Conservation (phyloP, 2,329 filamentous ascomycete genomes). For the Fusarium clavum region DNA sequence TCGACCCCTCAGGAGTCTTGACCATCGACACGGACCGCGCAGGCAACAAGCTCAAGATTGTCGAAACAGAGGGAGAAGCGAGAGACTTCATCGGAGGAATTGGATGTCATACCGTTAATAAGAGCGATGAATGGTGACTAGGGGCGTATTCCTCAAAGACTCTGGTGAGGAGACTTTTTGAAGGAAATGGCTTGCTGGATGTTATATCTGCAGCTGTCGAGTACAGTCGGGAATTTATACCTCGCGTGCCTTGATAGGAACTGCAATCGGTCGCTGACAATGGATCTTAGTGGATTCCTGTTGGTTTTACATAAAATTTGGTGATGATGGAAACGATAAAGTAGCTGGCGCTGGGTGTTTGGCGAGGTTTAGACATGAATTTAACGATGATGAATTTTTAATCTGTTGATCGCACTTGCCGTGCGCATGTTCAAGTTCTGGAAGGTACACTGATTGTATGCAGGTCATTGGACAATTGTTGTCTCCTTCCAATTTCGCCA, state of each 20-base stretch:
- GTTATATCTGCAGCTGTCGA: slow-evolving; percentile 2
- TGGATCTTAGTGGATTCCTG: not conserved
- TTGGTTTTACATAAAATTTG: not conserved
- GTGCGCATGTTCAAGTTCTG: not conserved
- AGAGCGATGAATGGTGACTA: slow-evolving; percentile 41
- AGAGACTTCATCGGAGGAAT: slow-evolving; percentile 47
- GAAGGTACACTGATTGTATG: not conserved
- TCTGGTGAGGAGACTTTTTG: slow-evolving; percentile 6
- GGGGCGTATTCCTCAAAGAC: slow-evolving; percentile 9
- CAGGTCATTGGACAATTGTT: not conserved
- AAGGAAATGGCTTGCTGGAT: slow-evolving; percentile 4
- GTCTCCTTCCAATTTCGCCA: not conserved
- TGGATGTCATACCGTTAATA: slow-evolving; percentile 46
- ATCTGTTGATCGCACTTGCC: too few relatives aligned
- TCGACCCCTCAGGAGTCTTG: slow-evolving; percentile 48
- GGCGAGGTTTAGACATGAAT: not conserved
- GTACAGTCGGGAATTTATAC: not conserved
- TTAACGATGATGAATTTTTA: slow-evolving; percentile 2
- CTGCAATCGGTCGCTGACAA: not conserved
- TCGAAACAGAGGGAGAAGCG: slow-evolving; percentile 45
- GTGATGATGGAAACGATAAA: not conserved
- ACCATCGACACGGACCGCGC: slow-evolving; percentile 27
- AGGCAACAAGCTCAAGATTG: slow-evolving; percentile 32
- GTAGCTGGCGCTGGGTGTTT: slow-evolving; percentile 3
- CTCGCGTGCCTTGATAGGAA: not conserved